Percentiles rank a stretch among this genome's conserved stretches.
Conservation (phyloP, 176 grass and related monocot genomes). For the Coix lacrymajobi region DNA sequence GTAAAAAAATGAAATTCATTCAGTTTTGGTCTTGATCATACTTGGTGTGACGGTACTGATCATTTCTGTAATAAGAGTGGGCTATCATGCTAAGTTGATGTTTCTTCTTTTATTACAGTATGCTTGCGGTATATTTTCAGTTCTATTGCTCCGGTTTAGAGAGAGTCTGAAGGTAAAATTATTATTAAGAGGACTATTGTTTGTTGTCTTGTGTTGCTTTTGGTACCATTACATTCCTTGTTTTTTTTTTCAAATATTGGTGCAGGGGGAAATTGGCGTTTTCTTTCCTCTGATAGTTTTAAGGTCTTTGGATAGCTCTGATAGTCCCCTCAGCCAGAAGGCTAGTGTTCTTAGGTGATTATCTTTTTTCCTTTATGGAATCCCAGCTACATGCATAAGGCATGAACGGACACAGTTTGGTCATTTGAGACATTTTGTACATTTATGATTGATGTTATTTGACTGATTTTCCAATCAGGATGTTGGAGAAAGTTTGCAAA, state of each 20-base stretch:
- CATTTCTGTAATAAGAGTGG: not conserved
- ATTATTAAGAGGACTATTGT: constrained; percentile 17
- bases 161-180: constrained; percentile 91
- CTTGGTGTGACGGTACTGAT: constrained; percentile 11
- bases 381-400: not conserved
- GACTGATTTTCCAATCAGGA: constrained; percentile 52
- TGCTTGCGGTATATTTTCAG: constrained; percentile 92
- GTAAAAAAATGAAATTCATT: constrained; percentile 33
- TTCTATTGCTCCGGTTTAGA: constrained; percentile 94
- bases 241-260: constrained; percentile 15
- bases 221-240: not conserved
- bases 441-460: constrained; percentile 21
- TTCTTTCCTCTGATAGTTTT: constrained; percentile 99
- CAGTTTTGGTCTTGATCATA: not conserved
- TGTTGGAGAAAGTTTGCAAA: constrained; percentile 99
- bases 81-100: not conserved
- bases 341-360: constrained; percentile 90
- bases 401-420: not conserved
- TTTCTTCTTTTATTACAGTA: constrained; percentile 64
- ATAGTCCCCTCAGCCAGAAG: constrained; percentile 69
- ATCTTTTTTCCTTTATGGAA: constrained; percentile 10
- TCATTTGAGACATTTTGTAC: not conserved
- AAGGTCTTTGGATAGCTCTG: constrained; percentile 88
- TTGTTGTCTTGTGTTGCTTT: constrained; percentile 23
- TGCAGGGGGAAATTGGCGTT: constrained; percentile 98